Percentiles rank a stretch among this genome's conserved stretches.
Evolutionary conservation across 129 eudicot species (phyloP).

Genomic region (carrot (Daucus carota)): DH1_v3.0 NC_030382.2:32852001-32852500

Average conservation of each 20-base stretch:
- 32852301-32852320: constrained; percentile 71
- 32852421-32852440: not conserved
- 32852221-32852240: constrained; percentile 85
- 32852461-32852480: constrained; percentile 2
- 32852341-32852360: constrained; percentile 79
- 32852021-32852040: not conserved
- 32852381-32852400: not conserved
- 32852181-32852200: constrained; percentile 91
- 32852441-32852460: constrained; percentile 1
- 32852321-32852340: constrained; percentile 70
- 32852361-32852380: constrained; percentile 55
- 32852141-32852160: not conserved
- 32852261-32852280: constrained; percentile 92
- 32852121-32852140: not conserved
- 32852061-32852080: not conserved
- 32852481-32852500: not conserved
- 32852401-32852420: not conserved
- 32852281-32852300: constrained; percentile 83
- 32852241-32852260: constrained; percentile 80
- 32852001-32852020: not conserved
- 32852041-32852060: not conserved
- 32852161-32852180: constrained; percentile 28
- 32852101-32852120: not conserved
- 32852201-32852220: constrained; percentile 95
- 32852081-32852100: not conserved